A percentile compares a stretch with the other conserved stretches of the same genome.
Evolutionary conservation across 352 stramenopile species (phyloP).

Genomic region (Phytopythium sindhum): DNA sequence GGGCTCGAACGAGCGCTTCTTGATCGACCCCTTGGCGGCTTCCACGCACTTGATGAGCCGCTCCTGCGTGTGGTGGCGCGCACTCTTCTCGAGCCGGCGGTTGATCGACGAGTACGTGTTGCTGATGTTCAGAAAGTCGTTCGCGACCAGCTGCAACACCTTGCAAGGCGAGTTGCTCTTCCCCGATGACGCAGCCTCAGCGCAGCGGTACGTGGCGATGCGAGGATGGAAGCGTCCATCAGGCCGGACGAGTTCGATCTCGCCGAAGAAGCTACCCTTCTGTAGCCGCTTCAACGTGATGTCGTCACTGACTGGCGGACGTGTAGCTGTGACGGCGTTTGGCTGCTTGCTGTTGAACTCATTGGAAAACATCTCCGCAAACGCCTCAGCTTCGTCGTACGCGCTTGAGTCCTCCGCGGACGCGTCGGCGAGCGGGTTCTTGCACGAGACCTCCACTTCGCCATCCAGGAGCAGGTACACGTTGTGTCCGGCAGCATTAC

Average conservation of each 20-base stretch:
- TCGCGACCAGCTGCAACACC: constrained; percentile 73
- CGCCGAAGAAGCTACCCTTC: constrained; percentile 76
- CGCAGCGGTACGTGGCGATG: constrained; percentile 69
- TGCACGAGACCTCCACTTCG: constrained; percentile 74
- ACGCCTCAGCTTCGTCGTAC: constrained; percentile 25
- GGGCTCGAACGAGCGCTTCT: constrained; percentile 48
- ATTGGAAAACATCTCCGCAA: constrained; percentile 25
- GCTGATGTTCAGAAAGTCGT: constrained; percentile 78
- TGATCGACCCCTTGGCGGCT: constrained; percentile 61
- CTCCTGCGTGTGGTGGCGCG: constrained; percentile 57
- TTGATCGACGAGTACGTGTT: constrained; percentile 74
- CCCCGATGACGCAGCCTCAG: constrained; percentile 18
- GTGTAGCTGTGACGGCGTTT: constrained; percentile 10
- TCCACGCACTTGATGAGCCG: constrained; percentile 80
- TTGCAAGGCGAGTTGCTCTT: constrained; percentile 46
- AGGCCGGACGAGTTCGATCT: constrained; percentile 72
- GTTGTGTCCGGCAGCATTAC: constrained; percentile 60
- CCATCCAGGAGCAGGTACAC: constrained; percentile 78
- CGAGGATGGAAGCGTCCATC: constrained; percentile 65
- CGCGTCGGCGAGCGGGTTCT: constrained; percentile 59
- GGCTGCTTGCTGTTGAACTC: constrained; percentile 21
- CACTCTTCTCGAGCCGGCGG: constrained; percentile 54
- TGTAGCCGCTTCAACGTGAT: constrained; percentile 60
- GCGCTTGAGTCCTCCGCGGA: constrained; percentile 11
- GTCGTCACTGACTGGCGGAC: constrained; percentile 24